Base-by-base conservation (phyloP, 116 monocot species). In the Posidonia oceanica region DNA sequence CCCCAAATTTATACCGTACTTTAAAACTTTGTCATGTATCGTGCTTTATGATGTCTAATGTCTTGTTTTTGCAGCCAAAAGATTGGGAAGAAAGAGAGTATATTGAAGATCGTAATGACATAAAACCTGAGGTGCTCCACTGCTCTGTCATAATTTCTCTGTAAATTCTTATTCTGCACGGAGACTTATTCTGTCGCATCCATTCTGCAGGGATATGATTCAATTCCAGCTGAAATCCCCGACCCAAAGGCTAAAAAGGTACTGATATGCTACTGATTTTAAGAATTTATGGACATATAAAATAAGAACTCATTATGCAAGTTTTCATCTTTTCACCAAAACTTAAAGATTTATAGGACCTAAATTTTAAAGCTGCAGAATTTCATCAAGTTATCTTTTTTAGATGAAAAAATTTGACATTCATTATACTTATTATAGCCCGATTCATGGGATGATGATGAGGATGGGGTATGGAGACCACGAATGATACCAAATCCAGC, bases 361-460 rank as follows among this genome's bases (percentile, higher is more conserved):
- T 36, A 53, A 63, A 38, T 70, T 67, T n/a, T 13, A 40, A 57
- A 57, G 37, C 6, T 37, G 13, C 37, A 39, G 59, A 64, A 39
- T 64, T 64, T 64, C 64, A 39, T 64, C 5, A 5, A 64, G 17
- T 29, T 39, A 51, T 36, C 52, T 53, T 14, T 21, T 68, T 54
- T 68, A 66, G 14, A 36, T 69, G 70, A 3, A 57, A 3, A 52
- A 54, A 18, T 17, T 38, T 57, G 40, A 21, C 68, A 61, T 51
- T 14, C 41, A 60, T 18, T 67, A 21, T 40, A 71, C 55, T 66
- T 60, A 36, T 20, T 69, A 38, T 76, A 93, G 87, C 88, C 93
- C 73, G 90, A 80, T 76, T 22, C 80, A 67, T 98, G 98, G 98
- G 98, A 98, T 88, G 98, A 98, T 39, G 98, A 98, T 68, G 98